Evolutionary conservation across 305 asterid genomes (phyloP).

Genomic region (Rubia balearica): DNA sequence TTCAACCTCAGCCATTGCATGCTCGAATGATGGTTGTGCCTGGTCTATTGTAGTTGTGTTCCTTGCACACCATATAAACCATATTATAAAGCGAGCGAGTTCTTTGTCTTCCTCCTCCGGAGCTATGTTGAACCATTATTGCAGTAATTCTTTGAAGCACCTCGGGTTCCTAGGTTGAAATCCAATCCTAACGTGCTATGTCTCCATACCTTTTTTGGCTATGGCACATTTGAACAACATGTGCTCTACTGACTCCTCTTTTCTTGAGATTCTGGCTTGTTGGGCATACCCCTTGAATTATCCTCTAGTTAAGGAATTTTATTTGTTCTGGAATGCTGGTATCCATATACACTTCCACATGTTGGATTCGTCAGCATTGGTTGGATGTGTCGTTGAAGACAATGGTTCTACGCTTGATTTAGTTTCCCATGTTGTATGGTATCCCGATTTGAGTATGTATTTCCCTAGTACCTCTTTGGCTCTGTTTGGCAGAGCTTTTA

Average conservation of each 20-base stretch:
- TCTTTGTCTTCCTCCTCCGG: background rate
- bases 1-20: background rate
- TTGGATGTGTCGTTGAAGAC: too few species aligned
- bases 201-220: background rate
- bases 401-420: too few species aligned
- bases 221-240: background rate
- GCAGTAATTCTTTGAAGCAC: too few species aligned
- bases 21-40: fast-evolving
- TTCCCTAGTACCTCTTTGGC: too few species aligned
- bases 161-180: background rate
- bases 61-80: background rate
- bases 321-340: background rate
- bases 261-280: background rate
- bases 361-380: background rate
- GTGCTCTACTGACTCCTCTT: background rate
- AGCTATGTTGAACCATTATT: background rate
- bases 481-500: too few species aligned
- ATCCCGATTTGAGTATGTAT: too few species aligned
- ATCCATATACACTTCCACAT: background rate
- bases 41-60: background rate
- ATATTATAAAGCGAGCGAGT: background rate
- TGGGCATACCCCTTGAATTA: background rate
- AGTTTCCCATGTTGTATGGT: too few species aligned
- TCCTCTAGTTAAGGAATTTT: background rate
- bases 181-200: background rate